phyloP scores from a whole-genome alignment of 345 rosid species.

The Psidium guajava region DNA sequence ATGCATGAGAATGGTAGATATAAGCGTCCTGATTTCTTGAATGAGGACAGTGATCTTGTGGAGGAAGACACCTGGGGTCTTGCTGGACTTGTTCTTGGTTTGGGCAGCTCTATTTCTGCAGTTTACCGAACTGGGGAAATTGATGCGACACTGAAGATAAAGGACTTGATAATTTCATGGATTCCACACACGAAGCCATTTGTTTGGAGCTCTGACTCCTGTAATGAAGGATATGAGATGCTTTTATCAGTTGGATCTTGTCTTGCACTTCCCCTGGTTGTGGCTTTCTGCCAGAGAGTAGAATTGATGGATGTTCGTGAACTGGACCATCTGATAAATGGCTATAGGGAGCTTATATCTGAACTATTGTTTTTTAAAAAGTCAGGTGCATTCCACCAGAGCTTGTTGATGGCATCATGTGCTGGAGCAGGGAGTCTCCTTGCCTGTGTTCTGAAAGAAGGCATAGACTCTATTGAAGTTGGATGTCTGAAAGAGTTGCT shows the following conservation, averaged over 20 bases:
- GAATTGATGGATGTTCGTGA: conserved; percentile 62
- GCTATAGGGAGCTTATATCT: conserved; percentile 53
- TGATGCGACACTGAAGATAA: conserved; percentile 55
- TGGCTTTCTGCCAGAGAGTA: conserved; percentile 67
- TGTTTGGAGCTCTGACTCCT: conserved; percentile 19
- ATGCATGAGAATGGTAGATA: conserved; percentile 13
- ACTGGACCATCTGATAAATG: conserved; percentile 37
- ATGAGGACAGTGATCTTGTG: conserved; percentile 33
- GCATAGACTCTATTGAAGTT: conserved; percentile 49
- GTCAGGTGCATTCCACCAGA: conserved; percentile 49
- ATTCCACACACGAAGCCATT: conserved; percentile 41
- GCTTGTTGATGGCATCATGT: conserved; percentile 74
- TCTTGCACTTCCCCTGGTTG: conserved; percentile 61
- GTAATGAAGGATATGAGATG: conserved; percentile 24
- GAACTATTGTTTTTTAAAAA: conserved; percentile 51
- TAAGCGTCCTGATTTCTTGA: conserved; percentile 22
- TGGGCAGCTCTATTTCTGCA: conserved; percentile 67
- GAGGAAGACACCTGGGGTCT: conserved; percentile 93
- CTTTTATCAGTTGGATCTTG: conserved; percentile 69
- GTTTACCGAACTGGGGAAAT: conserved; percentile 66
- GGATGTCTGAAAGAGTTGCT: conserved; percentile 40
- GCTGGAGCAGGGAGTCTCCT: conserved; percentile 73
- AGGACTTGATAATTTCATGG: conserved; percentile 71
- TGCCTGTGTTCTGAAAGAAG: conserved; percentile 53
- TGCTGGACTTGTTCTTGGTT: conserved; percentile 79